Evolutionary conservation across 306 rosid genomes (phyloP).

Genomic region (Acmispon strigosus): DNA sequence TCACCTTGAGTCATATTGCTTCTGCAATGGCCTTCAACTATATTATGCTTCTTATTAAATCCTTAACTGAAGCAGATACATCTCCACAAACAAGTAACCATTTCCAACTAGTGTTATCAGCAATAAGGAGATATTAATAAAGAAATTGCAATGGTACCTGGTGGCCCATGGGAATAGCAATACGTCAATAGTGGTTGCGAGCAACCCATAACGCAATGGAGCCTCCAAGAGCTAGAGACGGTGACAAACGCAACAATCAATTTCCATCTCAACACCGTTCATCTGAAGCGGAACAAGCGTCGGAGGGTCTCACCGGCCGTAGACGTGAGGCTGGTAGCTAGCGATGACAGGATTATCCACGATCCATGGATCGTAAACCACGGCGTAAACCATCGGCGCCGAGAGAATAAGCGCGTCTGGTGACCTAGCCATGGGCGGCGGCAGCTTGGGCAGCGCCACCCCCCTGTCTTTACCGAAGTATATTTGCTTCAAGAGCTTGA

Average conservation of each 20-base stretch:
- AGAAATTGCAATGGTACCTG: conserved; percentile 35
- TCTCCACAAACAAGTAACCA: not conserved
- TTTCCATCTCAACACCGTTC: conserved; percentile 54
- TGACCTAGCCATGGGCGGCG: conserved; percentile 35
- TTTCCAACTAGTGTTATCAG: too few relatives aligned
- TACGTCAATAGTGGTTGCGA: conserved; percentile 57
- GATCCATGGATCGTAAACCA: conserved; percentile 61
- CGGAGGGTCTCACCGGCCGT: conserved; percentile 78
- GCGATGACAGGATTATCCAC: conserved; percentile 96
- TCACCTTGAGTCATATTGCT: not conserved
- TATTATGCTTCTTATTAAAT: not conserved
- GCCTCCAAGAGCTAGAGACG: conserved; percentile 72
- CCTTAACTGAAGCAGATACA: not conserved
- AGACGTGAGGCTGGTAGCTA: conserved; percentile 92
- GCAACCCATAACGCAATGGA: conserved; percentile 78
- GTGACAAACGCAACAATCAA: conserved; percentile 69
- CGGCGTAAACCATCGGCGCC: conserved; percentile 84
- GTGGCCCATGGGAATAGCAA: conserved; percentile 79
- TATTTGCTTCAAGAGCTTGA: conserved; percentile 63
- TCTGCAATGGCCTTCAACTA: not conserved
- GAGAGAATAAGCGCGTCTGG: conserved; percentile 30
- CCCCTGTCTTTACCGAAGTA: conserved; percentile 75
- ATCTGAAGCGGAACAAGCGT: conserved; percentile 91
- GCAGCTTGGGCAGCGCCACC: conserved; percentile 54
- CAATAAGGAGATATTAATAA: not conserved